Evolutionary conservation across 2,329 filamentous ascomycete species (phyloP), one percentile per base, ranked within the genome.

Genomic region (Phyllosticta citriasiana): DNA sequence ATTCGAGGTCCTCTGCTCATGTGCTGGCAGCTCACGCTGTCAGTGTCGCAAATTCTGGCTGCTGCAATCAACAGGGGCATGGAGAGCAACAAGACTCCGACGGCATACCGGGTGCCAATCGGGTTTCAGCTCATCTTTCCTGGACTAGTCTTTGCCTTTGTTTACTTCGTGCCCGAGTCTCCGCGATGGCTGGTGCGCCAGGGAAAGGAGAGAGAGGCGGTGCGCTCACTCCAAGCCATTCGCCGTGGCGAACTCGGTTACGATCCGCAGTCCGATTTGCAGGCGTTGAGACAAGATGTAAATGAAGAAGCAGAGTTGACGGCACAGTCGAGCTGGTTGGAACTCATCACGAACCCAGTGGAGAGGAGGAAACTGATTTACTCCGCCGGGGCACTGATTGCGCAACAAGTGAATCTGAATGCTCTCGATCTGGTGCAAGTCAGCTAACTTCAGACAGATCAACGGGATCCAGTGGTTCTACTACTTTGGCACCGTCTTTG

Each of bases 391-490:
- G 77, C 76, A 24, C 68, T 80, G 62, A 70, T 77, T 50, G 75
- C 77, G 2, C 78, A 80, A 65, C 40, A 47, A n/a, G 40, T 47
- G 14, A n/a, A n/a, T n/a, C n/a, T n/a, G n/a, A n/a, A n/a, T n/a
- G n/a, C n/a, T n/a, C n/a, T n/a, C n/a, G n/a, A n/a, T n/a, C n/a
- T n/a, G n/a, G n/a, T 7, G n/a, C 40, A 14, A 47, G 40, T 30
- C 14, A n/a, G 14, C 40, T 47, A 4, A 47, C 14, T 6, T 6
- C 1, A 14, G 2, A 5, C 78, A 80, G 68, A 77, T 80, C 68
- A 77, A 77, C 69, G 77, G 78, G 22, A 79, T 80, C 58, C 75
- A 77, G 55, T 80, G 74, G 69, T 78, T 77, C 65, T 78, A 78
- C 66, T 73, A 72, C 57, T 78, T 74, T 33, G 76, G 76, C 1